Conservation (phyloP, 1,284 basidiomycete genomes). For the Moesziomyces globuligerus region DNA sequence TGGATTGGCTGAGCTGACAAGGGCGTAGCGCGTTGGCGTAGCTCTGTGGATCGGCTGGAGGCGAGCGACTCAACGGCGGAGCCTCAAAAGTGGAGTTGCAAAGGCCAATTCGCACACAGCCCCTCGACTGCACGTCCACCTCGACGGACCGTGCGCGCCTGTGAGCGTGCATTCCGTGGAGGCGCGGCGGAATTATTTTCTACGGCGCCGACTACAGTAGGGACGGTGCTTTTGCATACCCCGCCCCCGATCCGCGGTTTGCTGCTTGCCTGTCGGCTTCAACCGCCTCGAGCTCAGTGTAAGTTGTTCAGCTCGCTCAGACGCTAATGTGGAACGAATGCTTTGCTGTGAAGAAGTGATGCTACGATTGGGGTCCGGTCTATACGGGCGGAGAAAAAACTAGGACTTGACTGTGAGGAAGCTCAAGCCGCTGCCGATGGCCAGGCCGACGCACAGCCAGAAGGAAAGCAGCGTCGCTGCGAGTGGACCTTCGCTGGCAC, state of each 20-base stretch:
- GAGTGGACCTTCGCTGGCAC: constrained; percentile 33
- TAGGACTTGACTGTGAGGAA: constrained; percentile 47
- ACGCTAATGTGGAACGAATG: not conserved
- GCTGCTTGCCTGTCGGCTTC: too few species aligned
- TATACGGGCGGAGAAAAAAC: not conserved
- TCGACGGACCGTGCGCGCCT: constrained; percentile 16
- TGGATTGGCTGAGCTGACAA: not conserved
- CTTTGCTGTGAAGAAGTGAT: not conserved
- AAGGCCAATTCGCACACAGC: constrained; percentile 9
- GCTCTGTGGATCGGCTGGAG: constrained; percentile 10
- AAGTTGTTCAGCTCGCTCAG: too few species aligned
- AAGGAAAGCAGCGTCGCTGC: constrained; percentile 56
- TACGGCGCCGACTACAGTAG: not conserved
- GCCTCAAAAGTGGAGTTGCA: constrained; percentile 21
- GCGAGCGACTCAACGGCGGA: constrained; percentile 1
- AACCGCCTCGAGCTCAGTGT: too few species aligned
- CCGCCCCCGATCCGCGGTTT: not conserved
- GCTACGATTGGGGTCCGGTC: not conserved
- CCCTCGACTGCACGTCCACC: not conserved
- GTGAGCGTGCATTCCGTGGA: not conserved
- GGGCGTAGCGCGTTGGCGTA: not conserved
- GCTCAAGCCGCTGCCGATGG: constrained; percentile 50
- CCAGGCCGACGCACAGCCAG: constrained; percentile 61
- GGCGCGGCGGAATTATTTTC: not conserved
- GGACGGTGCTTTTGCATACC: not conserved